Evolutionary conservation across 768 basidiomycete species (phyloP), one percentile per base, ranked within the genome.

Genomic region (Kwoniella dendrophila): DNA sequence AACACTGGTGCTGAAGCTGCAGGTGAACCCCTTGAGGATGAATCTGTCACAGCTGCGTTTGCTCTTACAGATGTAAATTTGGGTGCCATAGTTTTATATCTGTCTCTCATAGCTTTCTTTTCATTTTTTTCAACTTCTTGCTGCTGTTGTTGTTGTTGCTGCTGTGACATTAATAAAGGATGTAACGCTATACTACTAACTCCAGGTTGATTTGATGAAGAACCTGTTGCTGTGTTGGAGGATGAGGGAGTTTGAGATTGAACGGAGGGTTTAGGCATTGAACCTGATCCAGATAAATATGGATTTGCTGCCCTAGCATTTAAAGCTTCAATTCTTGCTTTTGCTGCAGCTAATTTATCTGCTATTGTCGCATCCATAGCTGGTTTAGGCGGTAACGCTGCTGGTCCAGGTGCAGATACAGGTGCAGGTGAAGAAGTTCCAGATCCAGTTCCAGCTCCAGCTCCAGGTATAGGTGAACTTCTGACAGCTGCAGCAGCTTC

Each of bases 11-110:
- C 69, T 0, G 87, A 86, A 3, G 89, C 86, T 2, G 83, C 83
- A 61, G 86, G 88, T n/a, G 90, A 86, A 3, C 44, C 12, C 22
- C 60, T 41, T 26, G 56, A 32, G 6, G 8, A 2, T 47, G 71
- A 16, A 63, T 64, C 58, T 26, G 60, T 63, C 24, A 49, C 22
- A 43, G 26, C 40, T 57, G 45, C 32, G 69, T 82, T 49, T 20
- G 88, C 90, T 82, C 89, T 92, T 79, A 95, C 93, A 2, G 92
- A 91, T 0, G 94, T 90, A 78, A 98, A 99, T 79, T 99, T 99
- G 51, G 96, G 96, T 66, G 94, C 93, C 94, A 99, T 97, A 18
- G 95, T 70, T 77, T 94, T 95, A 80, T 96, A 96, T 64, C 89
- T 82, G 78, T 96, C 91, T 78, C 94, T 92, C 50, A 72, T 68